A percentile compares a stretch with the other conserved stretches of the same genome.
These are phyloP conservation scores for Gentiana macrophylla DNA, from an alignment of 257 asterid species.

Conservation along the genomic window DNA sequence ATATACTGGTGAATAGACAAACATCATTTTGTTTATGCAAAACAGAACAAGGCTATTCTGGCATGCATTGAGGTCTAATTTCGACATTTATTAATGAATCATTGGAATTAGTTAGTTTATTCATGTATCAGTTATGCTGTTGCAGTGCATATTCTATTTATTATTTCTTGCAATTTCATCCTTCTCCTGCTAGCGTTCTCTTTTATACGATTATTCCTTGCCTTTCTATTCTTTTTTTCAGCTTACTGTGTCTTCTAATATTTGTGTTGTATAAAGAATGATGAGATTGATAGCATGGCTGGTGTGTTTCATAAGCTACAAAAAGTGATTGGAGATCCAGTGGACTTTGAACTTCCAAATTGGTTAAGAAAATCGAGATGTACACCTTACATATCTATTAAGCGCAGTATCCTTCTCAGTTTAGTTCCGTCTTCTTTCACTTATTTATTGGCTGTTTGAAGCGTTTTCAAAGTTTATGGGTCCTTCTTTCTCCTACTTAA, in stretches of 20 bases:
- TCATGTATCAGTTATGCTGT: no score
- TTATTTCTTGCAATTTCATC: neutral
- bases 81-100: no score
- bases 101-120: no score
- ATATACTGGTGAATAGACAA: no score
- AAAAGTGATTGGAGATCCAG: slow-evolving; percentile 58
- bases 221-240: neutral
- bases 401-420: slow-evolving; percentile 73
- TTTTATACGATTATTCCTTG: neutral
- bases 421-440: neutral
- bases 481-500: neutral
- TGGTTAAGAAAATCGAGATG: slow-evolving; percentile 53
- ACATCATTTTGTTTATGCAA: no score
- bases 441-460: slow-evolving; percentile 1
- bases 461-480: neutral
- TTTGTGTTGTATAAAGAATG: slow-evolving; percentile 25
- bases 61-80: no score
- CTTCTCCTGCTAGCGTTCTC: neutral
- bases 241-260: neutral
- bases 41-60: no score
- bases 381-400: slow-evolving; percentile 56
- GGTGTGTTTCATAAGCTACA: slow-evolving; percentile 51
- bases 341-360: slow-evolving; percentile 89
- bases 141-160: no score
- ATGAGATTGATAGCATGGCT: slow-evolving; percentile 35